Conservation (phyloP, 768 basidiomycete genomes). For the Neoboletus magnificus region DNA sequence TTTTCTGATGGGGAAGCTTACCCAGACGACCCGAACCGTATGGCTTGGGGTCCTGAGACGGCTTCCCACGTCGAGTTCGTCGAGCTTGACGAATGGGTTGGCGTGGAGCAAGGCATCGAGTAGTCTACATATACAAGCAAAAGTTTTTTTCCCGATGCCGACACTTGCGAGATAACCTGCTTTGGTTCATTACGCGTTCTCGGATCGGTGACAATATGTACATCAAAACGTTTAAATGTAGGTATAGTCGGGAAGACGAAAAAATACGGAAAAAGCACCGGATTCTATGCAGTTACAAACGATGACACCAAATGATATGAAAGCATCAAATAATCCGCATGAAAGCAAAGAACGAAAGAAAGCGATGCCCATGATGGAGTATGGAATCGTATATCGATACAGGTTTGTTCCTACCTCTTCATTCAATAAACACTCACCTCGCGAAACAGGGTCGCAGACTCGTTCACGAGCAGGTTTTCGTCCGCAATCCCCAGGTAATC, state of each 20-base stretch:
- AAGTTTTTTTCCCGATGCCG: too few relatives aligned
- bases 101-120: too few relatives aligned
- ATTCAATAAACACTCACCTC: constrained; percentile 22
- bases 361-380: not conserved
- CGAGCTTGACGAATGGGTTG: too few relatives aligned
- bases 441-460: constrained; percentile 18
- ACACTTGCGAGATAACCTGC: too few relatives aligned
- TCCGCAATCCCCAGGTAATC: constrained; percentile 15
- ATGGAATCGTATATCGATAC: constrained; percentile 6
- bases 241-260: not conserved
- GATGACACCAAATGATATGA: not conserved
- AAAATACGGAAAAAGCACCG: not conserved
- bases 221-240: too few relatives aligned
- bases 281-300: not conserved
- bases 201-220: too few relatives aligned
- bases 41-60: too few relatives aligned
- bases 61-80: too few relatives aligned
- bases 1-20: too few relatives aligned
- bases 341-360: not conserved
- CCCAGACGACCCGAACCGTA: too few relatives aligned
- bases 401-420: not conserved
- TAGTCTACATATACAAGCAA: too few relatives aligned
- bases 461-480: constrained; percentile 16
- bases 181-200: too few relatives aligned
- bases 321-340: not conserved